Percentiles rank a stretch among this genome's conserved stretches.
These are phyloP conservation scores for Diaporthe sp. DNA, from an alignment of 2,329 filamentous ascomycete species.

Conservation along the genomic window DNA sequence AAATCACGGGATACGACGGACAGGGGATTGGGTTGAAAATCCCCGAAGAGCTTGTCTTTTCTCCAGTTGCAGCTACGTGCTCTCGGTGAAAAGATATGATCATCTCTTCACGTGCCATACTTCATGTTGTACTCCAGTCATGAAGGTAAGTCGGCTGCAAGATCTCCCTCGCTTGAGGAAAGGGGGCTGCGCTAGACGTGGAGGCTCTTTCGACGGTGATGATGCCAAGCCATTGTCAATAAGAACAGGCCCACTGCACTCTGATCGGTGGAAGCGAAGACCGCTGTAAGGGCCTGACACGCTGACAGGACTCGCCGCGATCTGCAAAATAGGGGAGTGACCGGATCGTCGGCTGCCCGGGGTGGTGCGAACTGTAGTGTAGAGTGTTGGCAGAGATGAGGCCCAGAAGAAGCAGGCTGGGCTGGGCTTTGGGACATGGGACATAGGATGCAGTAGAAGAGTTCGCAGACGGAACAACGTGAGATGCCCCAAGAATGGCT, in stretches of 20 bases:
- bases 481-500: neutral
- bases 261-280: conserved; percentile 5
- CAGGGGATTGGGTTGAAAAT: neutral
- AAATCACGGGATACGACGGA: neutral
- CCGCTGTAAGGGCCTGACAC: neutral
- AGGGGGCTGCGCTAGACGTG: conserved; percentile 32
- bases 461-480: neutral
- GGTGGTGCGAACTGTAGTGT: neutral
- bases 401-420: neutral
- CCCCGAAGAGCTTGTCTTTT: neutral
- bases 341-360: neutral
- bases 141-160: neutral
- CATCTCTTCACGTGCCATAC: neutral
- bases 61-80: neutral
- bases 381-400: neutral
- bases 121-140: neutral
- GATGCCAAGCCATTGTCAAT: conserved; percentile 32
- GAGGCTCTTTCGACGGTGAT: conserved; percentile 19
- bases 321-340: conserved; percentile 6
- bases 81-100: neutral
- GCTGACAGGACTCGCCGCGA: conserved; percentile 13
- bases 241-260: conserved; percentile 22
- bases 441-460: neutral
- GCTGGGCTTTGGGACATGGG: no score
- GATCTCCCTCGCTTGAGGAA: conserved; percentile 36